These are phyloP conservation scores for Yamadazyma aaseri DNA, from an alignment of 1,139 yeast genomes.

Conservation along the genomic window DNA sequence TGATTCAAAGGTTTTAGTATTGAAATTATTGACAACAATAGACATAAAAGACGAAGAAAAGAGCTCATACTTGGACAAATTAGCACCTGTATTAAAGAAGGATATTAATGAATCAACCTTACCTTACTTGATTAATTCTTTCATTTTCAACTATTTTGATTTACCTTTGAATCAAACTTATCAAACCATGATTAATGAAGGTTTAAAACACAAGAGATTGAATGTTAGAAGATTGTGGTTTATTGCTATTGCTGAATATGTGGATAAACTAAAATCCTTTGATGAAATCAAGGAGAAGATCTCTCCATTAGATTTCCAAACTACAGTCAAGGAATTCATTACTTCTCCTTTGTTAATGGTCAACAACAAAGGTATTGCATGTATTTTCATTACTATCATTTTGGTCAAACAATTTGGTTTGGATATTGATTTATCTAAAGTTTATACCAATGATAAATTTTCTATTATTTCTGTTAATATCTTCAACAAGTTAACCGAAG, in stretches of 20 bases:
- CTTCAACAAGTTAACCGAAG: slow-evolving; percentile 45
- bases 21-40: slow-evolving; percentile 27
- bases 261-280: slow-evolving; percentile 6
- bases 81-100: slow-evolving; percentile 57
- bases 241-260: slow-evolving; percentile 42
- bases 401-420: slow-evolving; percentile 12
- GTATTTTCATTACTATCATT: slow-evolving; percentile 44
- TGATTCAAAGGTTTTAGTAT: slow-evolving; percentile 55
- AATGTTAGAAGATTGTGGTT: slow-evolving; percentile 71
- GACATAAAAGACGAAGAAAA: slow-evolving; percentile 13
- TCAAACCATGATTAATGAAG: slow-evolving; percentile 44
- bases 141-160: slow-evolving; percentile 40
- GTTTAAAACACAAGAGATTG: slow-evolving; percentile 64
- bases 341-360: slow-evolving; percentile 50
- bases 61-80: slow-evolving; percentile 35
- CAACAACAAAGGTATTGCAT: slow-evolving; percentile 47
- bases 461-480: slow-evolving; percentile 49
- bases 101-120: slow-evolving; percentile 76
- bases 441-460: slow-evolving; percentile 34
- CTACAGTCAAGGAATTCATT: slow-evolving; percentile 43
- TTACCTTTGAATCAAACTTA: slow-evolving; percentile 15
- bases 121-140: slow-evolving; percentile 47
- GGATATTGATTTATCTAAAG: slow-evolving; percentile 20
- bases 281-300: slow-evolving; percentile 18
- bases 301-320: slow-evolving; percentile 17